A percentile compares a stretch with the other conserved stretches of the same genome.
phyloP scores from a whole-genome alignment of 352 stramenopile species.

The Elongisporangium prolatum region DNA sequence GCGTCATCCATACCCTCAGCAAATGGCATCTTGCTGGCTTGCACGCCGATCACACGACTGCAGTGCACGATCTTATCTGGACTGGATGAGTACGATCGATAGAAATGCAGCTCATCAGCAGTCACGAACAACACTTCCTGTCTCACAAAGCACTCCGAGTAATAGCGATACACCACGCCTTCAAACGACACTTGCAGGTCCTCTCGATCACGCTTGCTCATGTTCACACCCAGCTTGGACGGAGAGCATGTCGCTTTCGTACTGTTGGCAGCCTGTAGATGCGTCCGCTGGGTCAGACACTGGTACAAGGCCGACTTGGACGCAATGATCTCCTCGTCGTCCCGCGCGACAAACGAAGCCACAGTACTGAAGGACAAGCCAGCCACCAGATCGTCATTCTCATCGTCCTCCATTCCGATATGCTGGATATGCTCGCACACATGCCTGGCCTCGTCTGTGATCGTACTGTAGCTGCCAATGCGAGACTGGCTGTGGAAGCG shows the following conservation, averaged over 20 bases:
- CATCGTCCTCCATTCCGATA: not conserved
- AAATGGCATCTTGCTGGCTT: slow-evolving; percentile 27
- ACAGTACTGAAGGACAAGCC: slow-evolving; percentile 2
- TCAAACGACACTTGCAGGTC: slow-evolving; percentile 52
- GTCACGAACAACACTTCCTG: slow-evolving; percentile 79
- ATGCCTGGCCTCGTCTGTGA: slow-evolving; percentile 43
- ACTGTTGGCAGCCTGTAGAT: slow-evolving; percentile 39
- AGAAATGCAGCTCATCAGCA: slow-evolving; percentile 47
- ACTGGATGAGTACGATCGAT: slow-evolving; percentile 54
- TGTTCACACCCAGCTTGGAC: slow-evolving; percentile 56
- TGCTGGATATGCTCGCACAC: slow-evolving; percentile 8
- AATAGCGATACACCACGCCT: slow-evolving; percentile 72
- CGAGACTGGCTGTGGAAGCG: slow-evolving; percentile 68
- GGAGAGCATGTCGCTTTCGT: slow-evolving; percentile 38
- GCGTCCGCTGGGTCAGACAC: slow-evolving; percentile 39
- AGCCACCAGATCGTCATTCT: not conserved
- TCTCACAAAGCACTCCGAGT: slow-evolving; percentile 43
- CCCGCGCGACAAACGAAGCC: slow-evolving; percentile 1
- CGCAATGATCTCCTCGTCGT: slow-evolving; percentile 19
- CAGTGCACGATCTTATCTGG: slow-evolving; percentile 45
- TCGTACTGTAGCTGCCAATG: slow-evolving; percentile 73
- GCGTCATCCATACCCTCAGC: slow-evolving; percentile 7
- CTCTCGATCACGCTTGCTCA: slow-evolving; percentile 54
- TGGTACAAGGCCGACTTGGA: slow-evolving; percentile 61
- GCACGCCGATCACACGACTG: slow-evolving; percentile 46